Evolutionary conservation across 441 rosid species (phyloP).

Genomic region (Kokia cookei): DNA sequence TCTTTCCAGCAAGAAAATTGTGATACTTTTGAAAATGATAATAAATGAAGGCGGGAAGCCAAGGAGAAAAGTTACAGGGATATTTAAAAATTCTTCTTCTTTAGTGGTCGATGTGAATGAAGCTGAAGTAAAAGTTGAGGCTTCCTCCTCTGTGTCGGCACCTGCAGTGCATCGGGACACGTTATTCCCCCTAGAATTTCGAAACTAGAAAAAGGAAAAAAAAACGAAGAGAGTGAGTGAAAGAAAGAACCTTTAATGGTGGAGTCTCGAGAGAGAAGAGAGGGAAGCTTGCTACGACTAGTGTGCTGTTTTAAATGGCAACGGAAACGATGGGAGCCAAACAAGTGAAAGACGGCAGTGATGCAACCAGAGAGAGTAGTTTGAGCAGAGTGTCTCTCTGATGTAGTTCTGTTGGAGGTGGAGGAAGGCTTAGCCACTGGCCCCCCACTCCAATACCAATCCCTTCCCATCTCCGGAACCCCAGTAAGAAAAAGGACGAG

Average conservation of each 20-base stretch:
- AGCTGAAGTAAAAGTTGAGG: constrained; percentile 4
- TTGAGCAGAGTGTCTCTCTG: constrained; percentile 3
- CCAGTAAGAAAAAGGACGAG: not conserved
- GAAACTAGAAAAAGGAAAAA: not conserved
- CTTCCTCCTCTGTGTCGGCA: not conserved
- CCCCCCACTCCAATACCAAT: not conserved
- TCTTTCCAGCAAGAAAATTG: not conserved
- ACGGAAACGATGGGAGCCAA: constrained; percentile 61
- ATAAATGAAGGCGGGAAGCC: not conserved
- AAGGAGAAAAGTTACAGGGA: constrained; percentile 49
- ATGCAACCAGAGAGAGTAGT: constrained; percentile 65
- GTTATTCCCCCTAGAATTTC: not conserved
- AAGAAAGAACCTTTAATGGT: constrained; percentile 40
- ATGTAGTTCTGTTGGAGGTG: constrained; percentile 13
- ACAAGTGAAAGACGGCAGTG: constrained; percentile 63
- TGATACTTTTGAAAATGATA: not conserved
- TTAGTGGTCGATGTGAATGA: constrained; percentile 27
- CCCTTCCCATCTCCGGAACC: not conserved
- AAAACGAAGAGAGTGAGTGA: not conserved
- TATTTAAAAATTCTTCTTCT: constrained; percentile 35
- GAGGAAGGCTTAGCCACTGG: constrained; percentile 9
- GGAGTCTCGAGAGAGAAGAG: constrained; percentile 14
- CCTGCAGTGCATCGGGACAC: constrained; percentile 32
- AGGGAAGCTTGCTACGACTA: constrained; percentile 7
- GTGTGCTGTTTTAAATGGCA: constrained; percentile 39